A percentile compares a stretch with the other conserved stretches of the same genome.
phyloP scores from a whole-genome alignment of 1,284 basidiomycete species.

The Sporisorium exsertum region DNA sequence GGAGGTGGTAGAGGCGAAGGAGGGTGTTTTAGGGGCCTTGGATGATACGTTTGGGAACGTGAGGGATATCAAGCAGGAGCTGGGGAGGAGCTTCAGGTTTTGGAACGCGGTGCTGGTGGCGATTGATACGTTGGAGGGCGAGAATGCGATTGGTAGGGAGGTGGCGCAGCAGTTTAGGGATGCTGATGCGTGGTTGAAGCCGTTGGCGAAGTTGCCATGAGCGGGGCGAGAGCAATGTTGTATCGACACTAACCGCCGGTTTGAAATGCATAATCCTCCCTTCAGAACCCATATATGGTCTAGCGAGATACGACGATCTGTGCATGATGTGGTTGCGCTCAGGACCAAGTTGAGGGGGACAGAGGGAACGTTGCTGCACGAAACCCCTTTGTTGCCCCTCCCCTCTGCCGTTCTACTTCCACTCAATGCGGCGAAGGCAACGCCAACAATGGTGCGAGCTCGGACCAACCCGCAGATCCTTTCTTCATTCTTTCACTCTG shows the following conservation, averaged over 20 bases:
- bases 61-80: slow-evolving; percentile 84
- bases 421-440: not conserved
- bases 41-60: slow-evolving; percentile 93
- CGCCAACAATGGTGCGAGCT: too few relatives aligned
- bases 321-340: not conserved
- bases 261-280: not conserved
- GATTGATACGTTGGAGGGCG: slow-evolving; percentile 82
- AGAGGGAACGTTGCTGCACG: too few relatives aligned
- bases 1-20: slow-evolving; percentile 84
- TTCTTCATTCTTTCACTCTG: too few relatives aligned
- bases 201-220: slow-evolving; percentile 50
- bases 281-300: not conserved
- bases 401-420: too few relatives aligned
- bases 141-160: slow-evolving; percentile 78
- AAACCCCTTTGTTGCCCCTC: slow-evolving; percentile 1
- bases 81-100: slow-evolving; percentile 95
- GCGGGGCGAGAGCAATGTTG: not conserved
- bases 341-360: not conserved
- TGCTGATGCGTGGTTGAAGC: slow-evolving; percentile 90
- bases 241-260: not conserved
- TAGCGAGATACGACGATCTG: not conserved
- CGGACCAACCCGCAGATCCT: too few relatives aligned
- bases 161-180: slow-evolving; percentile 93
- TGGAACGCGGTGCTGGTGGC: slow-evolving; percentile 93
- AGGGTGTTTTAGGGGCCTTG: slow-evolving; percentile 86